These are phyloP conservation scores for Fusarium concolor DNA, from an alignment of 2,329 filamentous ascomycete genomes.

Conservation along the genomic window DNA sequence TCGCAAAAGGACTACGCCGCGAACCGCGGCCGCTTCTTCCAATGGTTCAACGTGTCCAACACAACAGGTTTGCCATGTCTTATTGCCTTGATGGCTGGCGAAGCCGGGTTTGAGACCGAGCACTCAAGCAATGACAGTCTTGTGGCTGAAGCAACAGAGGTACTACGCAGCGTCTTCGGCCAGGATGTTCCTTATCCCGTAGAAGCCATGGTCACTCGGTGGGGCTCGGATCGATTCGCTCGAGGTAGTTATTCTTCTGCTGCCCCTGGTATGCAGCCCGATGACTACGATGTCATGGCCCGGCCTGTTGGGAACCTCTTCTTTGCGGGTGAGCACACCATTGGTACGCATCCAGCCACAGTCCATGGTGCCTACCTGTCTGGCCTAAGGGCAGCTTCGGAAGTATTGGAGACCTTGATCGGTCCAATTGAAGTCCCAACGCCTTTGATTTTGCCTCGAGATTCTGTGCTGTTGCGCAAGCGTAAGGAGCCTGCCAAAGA, in stretches of 20 bases:
- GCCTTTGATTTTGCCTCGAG: conserved; percentile 78
- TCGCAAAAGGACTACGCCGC: conserved; percentile 82
- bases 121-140: conserved; percentile 78
- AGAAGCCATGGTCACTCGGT: conserved; percentile 91
- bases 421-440: conserved; percentile 82
- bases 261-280: conserved; percentile 80
- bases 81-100: conserved; percentile 94
- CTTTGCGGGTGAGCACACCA: conserved; percentile 97
- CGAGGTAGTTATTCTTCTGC: conserved; percentile 96
- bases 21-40: conserved; percentile 90
- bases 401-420: conserved; percentile 82
- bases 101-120: conserved; percentile 91
- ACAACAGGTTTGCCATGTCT: conserved; percentile 89
- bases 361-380: conserved; percentile 97
- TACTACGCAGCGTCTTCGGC: conserved; percentile 82
- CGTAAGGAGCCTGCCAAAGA: conserved; percentile 65
- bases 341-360: conserved; percentile 93
- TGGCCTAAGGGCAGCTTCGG: conserved; percentile 87
- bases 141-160: conserved; percentile 81
- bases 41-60: conserved; percentile 96
- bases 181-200: conserved; percentile 77
- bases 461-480: conserved; percentile 63
- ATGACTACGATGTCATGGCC: conserved; percentile 95
- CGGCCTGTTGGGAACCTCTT: conserved; percentile 85
- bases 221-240: conserved; percentile 92